phyloP scores from a whole-genome alignment of 805 yeast species.

The Ogataea trehaloabstinens region DNA sequence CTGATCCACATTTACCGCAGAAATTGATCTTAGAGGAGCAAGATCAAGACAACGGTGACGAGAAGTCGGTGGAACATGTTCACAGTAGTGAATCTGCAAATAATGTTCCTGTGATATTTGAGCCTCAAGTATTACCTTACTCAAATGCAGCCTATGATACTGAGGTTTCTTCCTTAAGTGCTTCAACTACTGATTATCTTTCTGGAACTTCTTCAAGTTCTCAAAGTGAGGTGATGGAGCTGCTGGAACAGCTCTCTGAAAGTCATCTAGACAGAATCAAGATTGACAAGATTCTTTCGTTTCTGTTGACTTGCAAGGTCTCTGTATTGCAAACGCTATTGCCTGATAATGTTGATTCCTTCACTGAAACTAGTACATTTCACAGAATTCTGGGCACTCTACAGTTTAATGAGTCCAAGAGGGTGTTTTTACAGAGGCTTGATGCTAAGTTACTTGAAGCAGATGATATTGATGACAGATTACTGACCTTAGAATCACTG shows the following conservation, averaged over 20 bases:
- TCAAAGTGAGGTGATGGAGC: not conserved
- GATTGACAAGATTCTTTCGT: slow-evolving; percentile 11
- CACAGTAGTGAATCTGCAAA: not conserved
- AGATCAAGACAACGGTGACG: not conserved
- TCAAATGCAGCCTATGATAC: not conserved
- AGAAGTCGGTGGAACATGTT: not conserved
- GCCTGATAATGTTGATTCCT: slow-evolving; percentile 4
- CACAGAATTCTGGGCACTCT: slow-evolving; percentile 6
- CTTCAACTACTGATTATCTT: not conserved
- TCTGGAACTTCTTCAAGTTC: not conserved
- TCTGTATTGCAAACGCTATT: slow-evolving; percentile 4
- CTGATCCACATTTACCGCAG: slow-evolving; percentile 5
- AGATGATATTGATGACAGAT: not conserved
- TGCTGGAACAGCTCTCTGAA: slow-evolving; percentile 5
- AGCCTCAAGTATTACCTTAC: not conserved
- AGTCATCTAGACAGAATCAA: slow-evolving; percentile 22
- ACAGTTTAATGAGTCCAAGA: slow-evolving; percentile 25
- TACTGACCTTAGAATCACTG: slow-evolving; percentile 2
- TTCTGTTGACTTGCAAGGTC: slow-evolving; percentile 9
- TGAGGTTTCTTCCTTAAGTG: not conserved
- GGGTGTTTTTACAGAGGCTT: slow-evolving; percentile 15
- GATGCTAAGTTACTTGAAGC: not conserved
- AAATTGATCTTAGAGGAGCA: slow-evolving; percentile 6
- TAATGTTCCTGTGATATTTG: not conserved
- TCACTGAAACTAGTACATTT: slow-evolving; percentile 4